These are phyloP conservation scores for Sicyos baderoa DNA, from an alignment of 306 rosid genomes.

Conservation along the genomic window DNA sequence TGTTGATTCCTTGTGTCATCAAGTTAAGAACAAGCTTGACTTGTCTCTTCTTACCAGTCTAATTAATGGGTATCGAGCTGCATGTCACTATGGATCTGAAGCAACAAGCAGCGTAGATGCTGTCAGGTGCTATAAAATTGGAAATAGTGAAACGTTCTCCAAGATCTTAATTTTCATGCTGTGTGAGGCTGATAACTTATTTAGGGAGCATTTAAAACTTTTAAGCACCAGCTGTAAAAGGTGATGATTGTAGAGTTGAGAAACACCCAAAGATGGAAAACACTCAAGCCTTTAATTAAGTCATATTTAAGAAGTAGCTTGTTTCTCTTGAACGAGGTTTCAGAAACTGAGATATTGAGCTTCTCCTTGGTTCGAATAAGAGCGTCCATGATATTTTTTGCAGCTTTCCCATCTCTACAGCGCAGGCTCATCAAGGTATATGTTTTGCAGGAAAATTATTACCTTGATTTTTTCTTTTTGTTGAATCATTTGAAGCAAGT, in stretches of 20 bases:
- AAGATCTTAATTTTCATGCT: conserved; percentile 56
- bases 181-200: conserved; percentile 57
- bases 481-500: conserved; percentile 1
- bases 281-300: conserved; percentile 55
- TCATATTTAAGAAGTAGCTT: conserved; percentile 68
- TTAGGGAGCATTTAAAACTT: conserved; percentile 56
- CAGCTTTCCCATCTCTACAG: conserved; percentile 59
- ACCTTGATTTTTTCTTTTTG: neutral
- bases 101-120: conserved; percentile 26
- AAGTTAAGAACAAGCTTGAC: conserved; percentile 46
- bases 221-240: conserved; percentile 41
- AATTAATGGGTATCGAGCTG: conserved; percentile 65
- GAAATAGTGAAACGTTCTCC: conserved; percentile 46
- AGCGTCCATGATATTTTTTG: conserved; percentile 48
- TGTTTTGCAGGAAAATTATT: conserved; percentile 10
- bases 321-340: conserved; percentile 60
- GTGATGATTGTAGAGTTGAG: conserved; percentile 52
- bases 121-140: conserved; percentile 35
- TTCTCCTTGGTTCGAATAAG: conserved; percentile 57
- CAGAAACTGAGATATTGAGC: conserved; percentile 60
- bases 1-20: conserved; percentile 47
- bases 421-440: conserved; percentile 60
- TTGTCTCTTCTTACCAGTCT: conserved; percentile 54
- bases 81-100: conserved; percentile 54
- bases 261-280: conserved; percentile 53